Percentiles rank a stretch among this genome's conserved stretches.
Evolutionary conservation across 108 stramenopile species (phyloP).

Genomic region (Thalassiosira profunda): DNA sequence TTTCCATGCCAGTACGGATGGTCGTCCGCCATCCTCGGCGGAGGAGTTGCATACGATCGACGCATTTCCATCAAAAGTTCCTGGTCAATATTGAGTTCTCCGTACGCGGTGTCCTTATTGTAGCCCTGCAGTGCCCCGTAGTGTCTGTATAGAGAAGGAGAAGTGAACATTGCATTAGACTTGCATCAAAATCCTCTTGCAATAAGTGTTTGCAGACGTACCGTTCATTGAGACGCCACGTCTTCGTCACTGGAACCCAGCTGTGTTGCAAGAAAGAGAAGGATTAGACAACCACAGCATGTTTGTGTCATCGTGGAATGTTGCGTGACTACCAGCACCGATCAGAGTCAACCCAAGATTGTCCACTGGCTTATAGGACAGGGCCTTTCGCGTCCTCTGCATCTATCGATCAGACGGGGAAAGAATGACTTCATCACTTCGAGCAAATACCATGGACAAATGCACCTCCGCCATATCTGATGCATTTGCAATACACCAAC

Average conservation of each 20-base stretch:
- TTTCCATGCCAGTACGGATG: constrained; percentile 91
- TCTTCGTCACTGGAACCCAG: constrained; percentile 85
- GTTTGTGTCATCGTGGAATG: background rate
- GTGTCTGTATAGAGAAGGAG: too few relatives aligned
- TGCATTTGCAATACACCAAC: background rate
- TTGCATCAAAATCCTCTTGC: too few relatives aligned
- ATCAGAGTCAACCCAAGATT: too few relatives aligned
- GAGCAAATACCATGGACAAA: background rate
- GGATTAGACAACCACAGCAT: background rate
- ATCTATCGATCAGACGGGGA: background rate
- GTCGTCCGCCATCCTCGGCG: constrained; percentile 83
- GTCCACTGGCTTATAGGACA: too few relatives aligned
- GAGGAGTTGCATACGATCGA: constrained; percentile 68
- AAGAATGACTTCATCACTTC: background rate
- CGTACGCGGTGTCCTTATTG: constrained; percentile 80
- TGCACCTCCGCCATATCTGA: background rate
- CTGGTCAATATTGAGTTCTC: constrained; percentile 75
- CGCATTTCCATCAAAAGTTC: constrained; percentile 90
- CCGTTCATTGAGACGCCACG: constrained; percentile 90
- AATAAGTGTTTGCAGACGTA: too few relatives aligned
- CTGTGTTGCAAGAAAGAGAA: too few relatives aligned
- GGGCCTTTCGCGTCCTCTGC: background rate
- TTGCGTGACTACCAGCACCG: too few relatives aligned
- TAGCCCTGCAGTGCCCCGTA: constrained; percentile 90
- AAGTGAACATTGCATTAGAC: too few relatives aligned